Percentiles rank a stretch among this genome's conserved stretches.
These are phyloP conservation scores for Stygiomarasmius scandens DNA, from an alignment of 1,284 basidiomycete genomes.

Conservation along the genomic window DNA sequence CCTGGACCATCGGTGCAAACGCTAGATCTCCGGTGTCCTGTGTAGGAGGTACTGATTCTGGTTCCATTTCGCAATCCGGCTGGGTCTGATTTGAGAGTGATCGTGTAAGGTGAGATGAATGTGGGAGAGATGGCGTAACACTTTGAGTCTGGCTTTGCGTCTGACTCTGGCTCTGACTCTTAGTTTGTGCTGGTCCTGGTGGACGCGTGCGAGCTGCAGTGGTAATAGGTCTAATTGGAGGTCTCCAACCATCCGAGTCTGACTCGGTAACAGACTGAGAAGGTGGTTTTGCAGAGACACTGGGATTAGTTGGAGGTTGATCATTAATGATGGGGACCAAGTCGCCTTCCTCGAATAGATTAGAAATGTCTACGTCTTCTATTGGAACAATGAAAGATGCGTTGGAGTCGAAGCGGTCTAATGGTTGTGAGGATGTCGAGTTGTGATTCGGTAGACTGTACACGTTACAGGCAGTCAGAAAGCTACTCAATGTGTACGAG, in stretches of 20 bases:
- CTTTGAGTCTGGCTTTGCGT: not conserved
- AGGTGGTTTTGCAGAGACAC: not conserved
- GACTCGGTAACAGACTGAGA: slow-evolving; percentile 31
- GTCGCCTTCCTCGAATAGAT: slow-evolving; percentile 2
- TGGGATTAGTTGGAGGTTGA: not conserved
- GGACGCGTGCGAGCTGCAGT: no score
- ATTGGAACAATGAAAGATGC: slow-evolving; percentile 8
- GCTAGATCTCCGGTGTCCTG: not conserved
- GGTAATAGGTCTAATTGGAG: not conserved
- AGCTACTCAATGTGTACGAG: not conserved
- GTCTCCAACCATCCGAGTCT: slow-evolving; percentile 23
- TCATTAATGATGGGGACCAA: not conserved
- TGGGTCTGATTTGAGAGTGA: no score
- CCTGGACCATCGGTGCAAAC: slow-evolving; percentile 31
- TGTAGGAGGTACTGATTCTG: not conserved
- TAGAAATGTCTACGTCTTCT: slow-evolving; percentile 5
- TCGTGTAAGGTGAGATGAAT: no score
- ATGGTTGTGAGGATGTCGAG: not conserved
- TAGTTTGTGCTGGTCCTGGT: no score
- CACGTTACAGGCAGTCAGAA: not conserved
- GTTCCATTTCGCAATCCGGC: not conserved
- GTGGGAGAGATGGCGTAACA: no score
- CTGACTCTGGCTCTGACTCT: no score
- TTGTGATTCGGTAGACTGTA: not conserved
- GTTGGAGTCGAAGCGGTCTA: slow-evolving; percentile 7